Percentiles rank a stretch among this genome's conserved stretches.
These are phyloP conservation scores for Schizochytrium sp. DNA, from an alignment of 108 stramenopile genomes.

Conservation along the genomic window DNA sequence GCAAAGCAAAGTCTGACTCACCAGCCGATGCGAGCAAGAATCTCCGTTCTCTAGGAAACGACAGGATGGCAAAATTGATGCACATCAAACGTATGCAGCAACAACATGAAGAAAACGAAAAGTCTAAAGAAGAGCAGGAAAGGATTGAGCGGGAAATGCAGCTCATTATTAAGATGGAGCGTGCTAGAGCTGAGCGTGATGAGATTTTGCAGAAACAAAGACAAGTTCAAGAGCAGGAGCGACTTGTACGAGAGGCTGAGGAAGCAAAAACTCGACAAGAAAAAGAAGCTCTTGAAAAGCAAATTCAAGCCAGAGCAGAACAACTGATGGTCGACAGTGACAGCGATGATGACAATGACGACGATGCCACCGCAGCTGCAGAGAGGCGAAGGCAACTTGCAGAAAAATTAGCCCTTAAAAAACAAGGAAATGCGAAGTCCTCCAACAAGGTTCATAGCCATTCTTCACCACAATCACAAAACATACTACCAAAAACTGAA, in stretches of 20 bases:
- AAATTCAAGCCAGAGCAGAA: not conserved
- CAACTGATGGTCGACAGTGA: slow-evolving; percentile 42
- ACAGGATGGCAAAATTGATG: slow-evolving; percentile 44
- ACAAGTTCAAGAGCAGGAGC: not conserved
- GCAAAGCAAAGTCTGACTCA: slow-evolving; percentile 25
- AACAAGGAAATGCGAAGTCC: not conserved
- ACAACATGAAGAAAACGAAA: slow-evolving; percentile 29
- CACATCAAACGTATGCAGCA: slow-evolving; percentile 54
- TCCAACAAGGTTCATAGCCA: no score
- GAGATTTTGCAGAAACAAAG: not conserved
- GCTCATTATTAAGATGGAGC: slow-evolving; percentile 47
- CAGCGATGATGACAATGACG: not conserved
- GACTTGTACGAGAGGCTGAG: not conserved
- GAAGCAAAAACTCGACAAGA: slow-evolving; percentile 5
- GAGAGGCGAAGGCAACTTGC: not conserved
- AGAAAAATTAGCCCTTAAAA: not conserved
- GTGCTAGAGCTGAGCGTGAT: not conserved
- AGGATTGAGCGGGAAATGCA: slow-evolving; percentile 40
- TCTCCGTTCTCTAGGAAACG: not conserved
- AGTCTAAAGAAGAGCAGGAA: slow-evolving; percentile 7
- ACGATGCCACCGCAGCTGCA: not conserved
- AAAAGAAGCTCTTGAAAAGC: slow-evolving; percentile 8
- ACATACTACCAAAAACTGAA: not conserved
- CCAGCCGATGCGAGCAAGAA: not conserved
- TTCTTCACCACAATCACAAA: no score